These are phyloP conservation scores for Spirogloea muscicola DNA, from an alignment of 139 green algal species.

Conservation along the genomic window DNA sequence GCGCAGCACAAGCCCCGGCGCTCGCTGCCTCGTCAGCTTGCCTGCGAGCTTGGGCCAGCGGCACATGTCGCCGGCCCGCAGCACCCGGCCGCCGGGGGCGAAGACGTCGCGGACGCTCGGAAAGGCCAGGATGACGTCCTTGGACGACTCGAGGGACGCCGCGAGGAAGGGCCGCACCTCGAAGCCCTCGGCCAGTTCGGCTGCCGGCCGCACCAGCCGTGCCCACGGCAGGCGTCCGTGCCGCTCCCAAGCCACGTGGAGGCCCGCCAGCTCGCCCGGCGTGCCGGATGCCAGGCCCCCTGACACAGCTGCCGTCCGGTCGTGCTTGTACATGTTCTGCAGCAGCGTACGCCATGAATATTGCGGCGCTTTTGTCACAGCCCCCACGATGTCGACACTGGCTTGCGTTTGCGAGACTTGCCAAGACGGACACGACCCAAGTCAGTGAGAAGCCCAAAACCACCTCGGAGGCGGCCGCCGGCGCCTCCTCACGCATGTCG, in stretches of 20 bases:
- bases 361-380: too few species aligned
- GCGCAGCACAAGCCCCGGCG: too few species aligned
- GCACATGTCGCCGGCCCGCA: conserved; percentile 12
- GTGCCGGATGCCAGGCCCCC: conserved; percentile 71
- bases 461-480: not conserved
- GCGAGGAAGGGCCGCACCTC: conserved; percentile 2
- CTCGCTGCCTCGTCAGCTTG: too few species aligned
- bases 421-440: too few species aligned
- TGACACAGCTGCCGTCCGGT: conserved; percentile 34
- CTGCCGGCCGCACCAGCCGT: conserved; percentile 61
- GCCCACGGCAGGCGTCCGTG: conserved; percentile 69
- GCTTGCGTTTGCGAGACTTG: too few species aligned
- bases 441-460: too few species aligned
- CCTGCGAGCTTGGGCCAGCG: not conserved
- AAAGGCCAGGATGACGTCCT: not conserved
- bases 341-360: too few species aligned
- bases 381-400: too few species aligned
- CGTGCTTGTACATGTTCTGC: conserved; percentile 70
- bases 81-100: not conserved
- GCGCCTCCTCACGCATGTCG: conserved; percentile 12
- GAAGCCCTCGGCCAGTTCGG: conserved; percentile 65
- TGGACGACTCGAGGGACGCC: not conserved
- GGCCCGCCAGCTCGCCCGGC: conserved; percentile 70
- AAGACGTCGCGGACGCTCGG: not conserved
- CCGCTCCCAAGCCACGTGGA: conserved; percentile 56